These are phyloP conservation scores for Tausonia pullulans DNA, from an alignment of 1,284 basidiomycete species.

Conservation along the genomic window DNA sequence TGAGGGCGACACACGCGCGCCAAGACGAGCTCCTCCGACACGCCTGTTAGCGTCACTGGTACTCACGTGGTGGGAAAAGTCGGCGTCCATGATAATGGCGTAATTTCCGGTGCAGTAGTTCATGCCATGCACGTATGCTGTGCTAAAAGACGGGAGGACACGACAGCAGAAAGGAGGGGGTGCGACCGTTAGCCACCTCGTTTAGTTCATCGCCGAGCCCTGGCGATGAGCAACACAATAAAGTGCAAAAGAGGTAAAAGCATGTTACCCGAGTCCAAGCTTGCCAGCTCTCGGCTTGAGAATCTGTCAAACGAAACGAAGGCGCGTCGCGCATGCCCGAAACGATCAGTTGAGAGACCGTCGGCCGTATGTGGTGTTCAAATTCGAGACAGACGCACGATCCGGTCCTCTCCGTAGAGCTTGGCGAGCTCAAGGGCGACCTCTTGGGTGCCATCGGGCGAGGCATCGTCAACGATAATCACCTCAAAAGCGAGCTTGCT, in stretches of 20 bases:
- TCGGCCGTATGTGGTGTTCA: too few species aligned
- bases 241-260: too few species aligned
- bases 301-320: conserved; percentile 38
- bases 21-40: too few species aligned
- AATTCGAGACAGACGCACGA: conserved; percentile 42
- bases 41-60: too few species aligned
- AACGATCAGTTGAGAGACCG: background rate
- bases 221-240: too few species aligned
- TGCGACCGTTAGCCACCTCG: too few species aligned
- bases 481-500: conserved; percentile 65
- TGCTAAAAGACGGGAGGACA: conserved; percentile 39
- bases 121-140: conserved; percentile 83
- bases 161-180: background rate
- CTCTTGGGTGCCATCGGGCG: conserved; percentile 83
- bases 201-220: too few species aligned
- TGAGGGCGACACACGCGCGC: too few species aligned
- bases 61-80: conserved; percentile 84
- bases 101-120: conserved; percentile 83
- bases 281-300: conserved; percentile 77
- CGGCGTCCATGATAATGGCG: conserved; percentile 93
- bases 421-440: conserved; percentile 63
- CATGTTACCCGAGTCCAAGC: conserved; percentile 62
- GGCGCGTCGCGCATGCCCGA: too few species aligned
- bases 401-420: conserved; percentile 71
- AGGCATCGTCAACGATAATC: conserved; percentile 80